Base-by-base conservation (phyloP, 352 stramenopile species). In the Globisporangium lucens region DNA sequence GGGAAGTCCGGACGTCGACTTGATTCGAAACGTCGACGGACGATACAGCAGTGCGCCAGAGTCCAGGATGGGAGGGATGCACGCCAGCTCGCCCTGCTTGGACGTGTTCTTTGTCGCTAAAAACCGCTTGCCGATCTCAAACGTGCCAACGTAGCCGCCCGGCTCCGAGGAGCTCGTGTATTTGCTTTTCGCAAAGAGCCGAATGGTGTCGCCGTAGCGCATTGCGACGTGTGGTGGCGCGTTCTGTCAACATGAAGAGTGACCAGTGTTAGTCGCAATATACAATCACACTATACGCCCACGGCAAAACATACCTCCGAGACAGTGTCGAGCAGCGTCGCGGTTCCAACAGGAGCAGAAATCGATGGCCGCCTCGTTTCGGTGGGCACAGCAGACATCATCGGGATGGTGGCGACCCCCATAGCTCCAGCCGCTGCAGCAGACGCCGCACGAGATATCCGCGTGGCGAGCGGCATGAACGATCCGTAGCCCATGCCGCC, bases 141-240 rank as follows among this genome's bases (percentile, higher is more conserved):
- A 92, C 2, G 82, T 90, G 33, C 85, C 87, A 3, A 94, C 82
- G 63, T 89, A 90, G 3, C 83, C 84, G n/a, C 83, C 78, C 0
- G 56, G 29, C 12, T 71, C 70, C 15, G 47, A 55, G 0, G 62
- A 36, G 29, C 41, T 56, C 6, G 71, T 75, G 59, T 89, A 93
- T 51, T 84, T 89, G 66, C 78, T 90, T 61, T 75, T 77, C 10
- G 79, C 85, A 43, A 82, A 93, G 9, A 93, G 75, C 2, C 85
- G 82, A 60, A 93, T 83, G 8, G 67, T 80, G 68, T 93, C 82
- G 30, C 85, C 85, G 63, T 90, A 93, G 12, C 83, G 79, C 29
- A 93, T 74, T 9, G 82, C 85, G 20, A 93, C 79, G 61, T 86
- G 81, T 6, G 84, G 84, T 33, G 84, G 77, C 15, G 82, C 75